phyloP scores from a whole-genome alignment of 805 yeast species.

The Gaillardinia entomophila region DNA sequence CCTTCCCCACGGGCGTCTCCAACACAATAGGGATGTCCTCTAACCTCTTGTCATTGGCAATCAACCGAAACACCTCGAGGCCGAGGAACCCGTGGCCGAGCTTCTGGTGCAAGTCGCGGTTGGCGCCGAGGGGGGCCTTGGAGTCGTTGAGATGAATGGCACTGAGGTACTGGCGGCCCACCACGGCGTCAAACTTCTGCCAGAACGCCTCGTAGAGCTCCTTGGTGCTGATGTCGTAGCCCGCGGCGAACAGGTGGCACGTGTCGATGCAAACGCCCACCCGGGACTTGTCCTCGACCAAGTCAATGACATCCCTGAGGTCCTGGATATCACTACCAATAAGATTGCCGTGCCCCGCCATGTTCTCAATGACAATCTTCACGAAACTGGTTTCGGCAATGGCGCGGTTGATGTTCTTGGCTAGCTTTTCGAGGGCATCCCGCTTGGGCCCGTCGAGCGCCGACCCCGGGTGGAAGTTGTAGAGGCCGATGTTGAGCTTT shows the following conservation, averaged over 20 bases:
- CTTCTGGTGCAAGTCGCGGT: conserved; percentile 85
- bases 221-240: conserved; percentile 73
- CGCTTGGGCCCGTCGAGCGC: conserved; percentile 63
- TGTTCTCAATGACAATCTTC: conserved; percentile 86
- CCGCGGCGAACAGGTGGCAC: conserved; percentile 95
- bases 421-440: conserved; percentile 62
- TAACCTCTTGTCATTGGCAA: conserved; percentile 65
- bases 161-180: conserved; percentile 70
- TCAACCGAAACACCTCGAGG: conserved; percentile 70
- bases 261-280: conserved; percentile 97
- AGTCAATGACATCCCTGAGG: conserved; percentile 63
- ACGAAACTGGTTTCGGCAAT: conserved; percentile 69
- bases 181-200: conserved; percentile 62
- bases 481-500: conserved; percentile 71
- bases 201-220: conserved; percentile 62
- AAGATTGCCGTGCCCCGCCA: conserved; percentile 95
- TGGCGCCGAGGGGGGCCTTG: conserved; percentile 86
- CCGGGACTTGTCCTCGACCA: conserved; percentile 73
- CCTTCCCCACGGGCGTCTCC: conserved; percentile 77
- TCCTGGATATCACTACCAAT: conserved; percentile 82
- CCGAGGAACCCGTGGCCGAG: conserved; percentile 89
- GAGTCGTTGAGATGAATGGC: conserved; percentile 93
- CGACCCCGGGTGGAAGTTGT: conserved; percentile 94
- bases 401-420: conserved; percentile 75
- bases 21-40: conserved; percentile 70